Percentiles rank a stretch among this genome's conserved stretches.
phyloP scores from a whole-genome alignment of 257 asterid species.

The Anisodus tanguticus region DNA sequence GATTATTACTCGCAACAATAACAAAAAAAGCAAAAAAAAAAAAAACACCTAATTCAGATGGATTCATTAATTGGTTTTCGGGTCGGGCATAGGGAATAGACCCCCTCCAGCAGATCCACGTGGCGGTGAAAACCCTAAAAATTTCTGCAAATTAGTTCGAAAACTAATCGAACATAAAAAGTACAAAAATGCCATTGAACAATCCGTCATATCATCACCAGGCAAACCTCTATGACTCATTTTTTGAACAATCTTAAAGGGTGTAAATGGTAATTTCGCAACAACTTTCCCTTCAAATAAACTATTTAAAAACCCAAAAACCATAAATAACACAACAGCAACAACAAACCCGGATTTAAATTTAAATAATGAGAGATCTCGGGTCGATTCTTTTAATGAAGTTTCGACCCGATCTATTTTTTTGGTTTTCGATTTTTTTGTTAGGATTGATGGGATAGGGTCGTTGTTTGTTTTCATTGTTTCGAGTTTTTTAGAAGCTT shows the following conservation, averaged over 20 bases:
- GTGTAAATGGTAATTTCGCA: slow-evolving; percentile 89
- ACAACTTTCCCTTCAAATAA: slow-evolving; percentile 85
- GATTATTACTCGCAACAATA: not conserved
- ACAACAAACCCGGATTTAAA: slow-evolving; percentile 96
- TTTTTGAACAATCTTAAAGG: slow-evolving; percentile 82
- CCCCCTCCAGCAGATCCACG: slow-evolving; percentile 97
- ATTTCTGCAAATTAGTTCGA: slow-evolving; percentile 93
- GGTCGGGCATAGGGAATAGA: slow-evolving; percentile 85
- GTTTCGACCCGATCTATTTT: slow-evolving; percentile 90
- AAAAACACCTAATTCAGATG: not conserved
- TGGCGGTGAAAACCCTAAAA: slow-evolving; percentile 91
- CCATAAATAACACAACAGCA: slow-evolving; percentile 82
- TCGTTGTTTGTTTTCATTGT: slow-evolving; percentile 66
- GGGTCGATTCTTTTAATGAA: slow-evolving; percentile 84
- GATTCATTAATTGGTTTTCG: slow-evolving; percentile 60
- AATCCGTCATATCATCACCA: slow-evolving; percentile 95
- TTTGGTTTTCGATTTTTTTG: slow-evolving; percentile 68
- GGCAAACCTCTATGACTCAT: slow-evolving; percentile 94
- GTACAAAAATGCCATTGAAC: slow-evolving; percentile 95
- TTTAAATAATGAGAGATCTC: slow-evolving; percentile 85
- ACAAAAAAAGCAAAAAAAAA: not conserved
- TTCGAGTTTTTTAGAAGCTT: slow-evolving; percentile 95
- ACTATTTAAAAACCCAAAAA: slow-evolving; percentile 80
- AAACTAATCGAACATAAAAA: slow-evolving; percentile 87
- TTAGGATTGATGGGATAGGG: slow-evolving; percentile 26